Conservation (phyloP, 2,329 filamentous ascomycete genomes). For the Lomentospora prolificans region DNA sequence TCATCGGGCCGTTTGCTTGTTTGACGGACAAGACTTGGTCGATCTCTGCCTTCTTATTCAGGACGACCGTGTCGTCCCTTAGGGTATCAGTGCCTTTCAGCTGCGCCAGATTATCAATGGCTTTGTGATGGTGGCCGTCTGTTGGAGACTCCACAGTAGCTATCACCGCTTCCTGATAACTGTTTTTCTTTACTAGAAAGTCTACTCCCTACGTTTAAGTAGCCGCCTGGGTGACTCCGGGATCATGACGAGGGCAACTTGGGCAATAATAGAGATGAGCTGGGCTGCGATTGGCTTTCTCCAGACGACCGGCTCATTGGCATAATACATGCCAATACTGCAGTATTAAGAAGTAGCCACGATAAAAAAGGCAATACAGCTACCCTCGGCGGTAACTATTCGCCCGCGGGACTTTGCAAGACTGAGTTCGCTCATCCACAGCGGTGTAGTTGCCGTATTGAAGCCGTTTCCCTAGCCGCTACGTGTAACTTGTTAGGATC, state of each 20-base stretch:
- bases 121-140: slow-evolving; percentile 26
- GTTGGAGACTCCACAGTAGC: neutral
- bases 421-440: slow-evolving; percentile 40
- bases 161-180: neutral
- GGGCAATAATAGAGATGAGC: slow-evolving; percentile 3
- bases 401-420: slow-evolving; percentile 42
- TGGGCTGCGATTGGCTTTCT: neutral
- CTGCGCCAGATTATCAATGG: slow-evolving; percentile 30
- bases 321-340: slow-evolving; percentile 22
- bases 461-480: slow-evolving; percentile 50
- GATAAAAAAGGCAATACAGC: slow-evolving; percentile 35
- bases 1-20: slow-evolving; percentile 33
- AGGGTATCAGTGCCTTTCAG: slow-evolving; percentile 41
- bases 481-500: neutral
- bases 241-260: slow-evolving; percentile 26
- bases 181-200: slow-evolving; percentile 14
- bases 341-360: slow-evolving; percentile 24
- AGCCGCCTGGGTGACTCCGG: slow-evolving; percentile 32
- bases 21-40: slow-evolving; percentile 19
- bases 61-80: slow-evolving; percentile 38
- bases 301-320: neutral
- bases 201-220: slow-evolving; percentile 20
- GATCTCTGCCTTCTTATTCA: slow-evolving; percentile 19
- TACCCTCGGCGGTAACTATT: slow-evolving; percentile 41
- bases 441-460: slow-evolving; percentile 41